Evolutionary conservation across 148 eudicot species (phyloP), one percentile per base, ranked within the genome.

Genomic region (Spergularia bocconei): DNA sequence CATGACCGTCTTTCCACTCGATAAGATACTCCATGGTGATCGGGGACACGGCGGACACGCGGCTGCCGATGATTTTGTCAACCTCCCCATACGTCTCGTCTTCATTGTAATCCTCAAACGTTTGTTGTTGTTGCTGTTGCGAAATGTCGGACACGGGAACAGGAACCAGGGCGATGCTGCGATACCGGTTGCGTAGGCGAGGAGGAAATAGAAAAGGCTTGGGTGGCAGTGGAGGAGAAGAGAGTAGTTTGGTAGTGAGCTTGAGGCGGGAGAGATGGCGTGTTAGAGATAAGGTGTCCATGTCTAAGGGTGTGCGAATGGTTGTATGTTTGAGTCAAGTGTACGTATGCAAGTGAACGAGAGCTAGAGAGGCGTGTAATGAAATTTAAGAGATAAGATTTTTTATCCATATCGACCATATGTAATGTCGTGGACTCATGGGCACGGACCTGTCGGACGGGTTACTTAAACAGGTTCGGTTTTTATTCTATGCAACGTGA

Each of bases 31-130:
- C 99, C 97, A 95, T 95, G 33, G 87, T 78, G 62, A 78, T 62
- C 2, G 79, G 82, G 23, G 69, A 67, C 10, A 74, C 44, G 11
- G 83, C 66, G 1, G 86, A 68, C 3, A 88, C 88, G 72, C 97
- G 82, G 82, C 99, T 95, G 17, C 92, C 97, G 67, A 95, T 83
- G 61, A 95, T 95, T 7, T 72, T 74, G 72, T 78, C 80, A 39
- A 95, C 99, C 41, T 95, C 94, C 36, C 97, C 99, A 77, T 95
- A 95, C 7, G 90, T 67, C 63, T 95, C 98, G 47, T 88, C 93
- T 41, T 85, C 76, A 60, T 89, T 72, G 82, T 84, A 93, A 73
- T 83, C 82, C 59, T 80, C 78, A 51, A 81, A 82, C 17, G 9
- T 33, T 0, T 7, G 11, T 39, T 47, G 79, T 15, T 44, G 68